Base-by-base conservation (phyloP, 1,284 basidiomycete species). In the Trametes versicolor region DNA sequence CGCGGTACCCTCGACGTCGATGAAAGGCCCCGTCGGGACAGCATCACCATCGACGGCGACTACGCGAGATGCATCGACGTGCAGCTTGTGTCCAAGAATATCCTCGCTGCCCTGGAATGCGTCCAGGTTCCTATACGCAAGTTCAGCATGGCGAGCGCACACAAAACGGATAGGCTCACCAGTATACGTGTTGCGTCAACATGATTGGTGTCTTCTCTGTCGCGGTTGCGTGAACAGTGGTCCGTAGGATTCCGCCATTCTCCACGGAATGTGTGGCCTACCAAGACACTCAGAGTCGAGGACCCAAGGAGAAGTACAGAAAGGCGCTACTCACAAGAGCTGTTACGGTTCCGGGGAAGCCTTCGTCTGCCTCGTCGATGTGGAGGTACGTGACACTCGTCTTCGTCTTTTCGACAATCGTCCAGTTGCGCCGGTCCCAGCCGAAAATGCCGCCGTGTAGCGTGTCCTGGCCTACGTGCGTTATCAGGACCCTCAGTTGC, bases 391-490 rank as follows among this genome's bases (percentile, higher is more conserved):
- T 84, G 13, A 88, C 82, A 56, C 81, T 83, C 0, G 78, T 83
- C 12, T 75, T 65, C 1, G 79, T 78, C 58, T 75, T 77, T 4
- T 76, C 71, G 9, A 80, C 76, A n/a, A 86, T 68, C 2, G 82
- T 86, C 85, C 85, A 88, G 72, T 83, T 83, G 13, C 82, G 80
- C n/a, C 83, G 77, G 68, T 86, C 84, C 82, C 84, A 87, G 47
- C 86, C 86, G 53, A 77, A 75, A 8, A 83, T 80, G 9, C 86
- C 85, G 1, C 85, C 85, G 68, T 87, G 85, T 0, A 87, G 76
- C 4, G 84, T 86, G 43, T 83, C 81, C 73, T 81, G 66, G 7
- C 74, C 75, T 74, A 64, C 36, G 23, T 65, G 74, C 67, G 45
- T 21, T 9, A 68, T 77, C 47, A 37, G 19, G 4, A 2, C n/a